Evolutionary conservation across 2,329 filamentous ascomycete genomes (phyloP), one percentile per base, ranked within the genome.

Genomic region (Fusarium sororula): DNA sequence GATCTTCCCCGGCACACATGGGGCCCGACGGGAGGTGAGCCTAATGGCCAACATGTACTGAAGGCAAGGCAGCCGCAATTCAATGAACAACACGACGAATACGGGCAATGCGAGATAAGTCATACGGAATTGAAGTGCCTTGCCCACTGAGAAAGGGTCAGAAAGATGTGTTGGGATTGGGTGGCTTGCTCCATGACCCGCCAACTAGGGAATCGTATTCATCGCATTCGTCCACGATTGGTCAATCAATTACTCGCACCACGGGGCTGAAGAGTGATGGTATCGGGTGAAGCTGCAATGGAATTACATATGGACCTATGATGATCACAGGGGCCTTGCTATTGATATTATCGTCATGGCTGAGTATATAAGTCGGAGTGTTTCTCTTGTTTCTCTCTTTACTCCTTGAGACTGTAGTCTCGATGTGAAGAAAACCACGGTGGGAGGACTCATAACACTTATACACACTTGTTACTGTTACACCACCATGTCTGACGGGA

Each of bases 401-500:
- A 35, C 32, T 35, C 32, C 32, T 35, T 35, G 28, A 26, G 56
- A 51, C 15, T 35, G 24, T 24, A 30, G 37, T 37, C 17, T 56
- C 41, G 39, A 42, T 20, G 37, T 20, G 30, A 39, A 26, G n/a
- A 15, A 44, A 30, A 47, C 42, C 41, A 30, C 12, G 22, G 37
- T 12, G 30, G n/a, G 30, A 28, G 45, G 13, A 28, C n/a, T 15
- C n/a, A 37, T 41, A 24, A 5, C 12, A 62, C 57, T 57, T 28
- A 41, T 26, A 48, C 44, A 15, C 47, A 26, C 20, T 54, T 24
- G 14, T 3, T 20, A 26, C n/a, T 17, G 20, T 26, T 41, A 61
- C 30, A 51, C 10, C 17, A 65, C 12, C 38, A 80, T 80, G 78
- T 70, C 78, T 45, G 71, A 82, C 72, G 83, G 81, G 14, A 72